phyloP scores from a whole-genome alignment of 2,329 filamentous ascomycete genomes.

The Microcyclospora pomicola region DNA sequence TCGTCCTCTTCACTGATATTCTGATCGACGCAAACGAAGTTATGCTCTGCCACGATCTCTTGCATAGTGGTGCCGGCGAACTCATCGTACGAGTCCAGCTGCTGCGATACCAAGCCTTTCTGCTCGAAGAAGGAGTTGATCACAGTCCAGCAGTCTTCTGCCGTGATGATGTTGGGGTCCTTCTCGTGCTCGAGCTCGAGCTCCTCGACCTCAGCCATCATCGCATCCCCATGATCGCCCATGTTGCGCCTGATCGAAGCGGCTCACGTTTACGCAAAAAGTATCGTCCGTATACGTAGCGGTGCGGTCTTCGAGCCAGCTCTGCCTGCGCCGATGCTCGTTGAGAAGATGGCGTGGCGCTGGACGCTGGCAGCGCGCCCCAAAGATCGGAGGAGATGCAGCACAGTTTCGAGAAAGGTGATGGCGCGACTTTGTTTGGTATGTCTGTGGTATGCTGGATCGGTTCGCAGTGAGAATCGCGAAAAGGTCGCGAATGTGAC shows the following conservation, averaged over 20 bases:
- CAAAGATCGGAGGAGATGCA: too few relatives aligned
- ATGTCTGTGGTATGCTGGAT: too few relatives aligned
- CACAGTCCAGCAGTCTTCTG: constrained; percentile 96
- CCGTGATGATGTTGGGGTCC: constrained; percentile 49
- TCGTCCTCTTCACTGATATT: constrained; percentile 65
- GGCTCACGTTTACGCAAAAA: too few relatives aligned
- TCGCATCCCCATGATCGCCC: constrained; percentile 3
- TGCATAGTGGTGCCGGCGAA: constrained; percentile 92
- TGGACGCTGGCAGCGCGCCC: too few relatives aligned
- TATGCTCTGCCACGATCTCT: constrained; percentile 85
- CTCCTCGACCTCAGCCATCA: constrained; percentile 9
- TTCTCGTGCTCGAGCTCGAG: constrained; percentile 4
- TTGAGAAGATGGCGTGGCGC: too few relatives aligned
- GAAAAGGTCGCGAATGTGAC: too few relatives aligned
- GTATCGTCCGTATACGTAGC: constrained; percentile 3
- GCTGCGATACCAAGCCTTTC: constrained; percentile 92
- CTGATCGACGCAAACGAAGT: constrained; percentile 82
- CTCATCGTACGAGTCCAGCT: constrained; percentile 96
- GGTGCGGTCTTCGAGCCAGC: constrained; percentile 1
- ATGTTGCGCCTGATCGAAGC: too few relatives aligned
- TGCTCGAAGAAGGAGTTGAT: constrained; percentile 94
- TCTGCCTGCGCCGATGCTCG: constrained; percentile 1
- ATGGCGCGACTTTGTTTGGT: too few relatives aligned
- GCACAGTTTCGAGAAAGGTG: too few relatives aligned
- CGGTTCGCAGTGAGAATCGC: too few relatives aligned